These are phyloP conservation scores for Quambalaria eucalypti DNA, from an alignment of 1,284 basidiomycete species.

Conservation along the genomic window DNA sequence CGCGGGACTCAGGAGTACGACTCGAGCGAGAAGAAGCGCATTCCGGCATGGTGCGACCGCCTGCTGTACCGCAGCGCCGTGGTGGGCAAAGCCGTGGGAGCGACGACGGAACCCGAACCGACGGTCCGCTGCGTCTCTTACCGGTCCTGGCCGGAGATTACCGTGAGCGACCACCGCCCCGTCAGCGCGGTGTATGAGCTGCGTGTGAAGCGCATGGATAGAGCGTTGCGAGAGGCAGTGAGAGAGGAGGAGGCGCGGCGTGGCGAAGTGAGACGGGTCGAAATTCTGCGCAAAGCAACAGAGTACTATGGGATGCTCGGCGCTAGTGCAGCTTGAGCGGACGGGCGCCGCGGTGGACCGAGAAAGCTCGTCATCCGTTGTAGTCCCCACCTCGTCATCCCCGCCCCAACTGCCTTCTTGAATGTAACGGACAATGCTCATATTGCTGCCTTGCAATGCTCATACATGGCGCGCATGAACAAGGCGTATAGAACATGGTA, in stretches of 20 bases:
- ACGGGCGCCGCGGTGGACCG: too few species aligned
- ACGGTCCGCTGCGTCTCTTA: constrained; percentile 26
- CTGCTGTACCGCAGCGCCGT: constrained; percentile 61
- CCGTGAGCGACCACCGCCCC: constrained; percentile 46
- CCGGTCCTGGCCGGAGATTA: constrained; percentile 35
- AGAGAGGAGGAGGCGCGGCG: not conserved
- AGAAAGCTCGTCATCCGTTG: too few species aligned
- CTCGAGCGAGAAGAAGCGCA: constrained; percentile 72
- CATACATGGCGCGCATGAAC: too few species aligned
- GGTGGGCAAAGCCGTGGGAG: constrained; percentile 52
- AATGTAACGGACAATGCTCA: too few species aligned
- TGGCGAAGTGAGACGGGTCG: constrained; percentile 52
- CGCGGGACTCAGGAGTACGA: constrained; percentile 66
- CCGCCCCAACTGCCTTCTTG: too few species aligned
- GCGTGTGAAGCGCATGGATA: constrained; percentile 8
- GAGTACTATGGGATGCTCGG: too few species aligned
- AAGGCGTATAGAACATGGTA: too few species aligned
- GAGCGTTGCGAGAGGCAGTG: not conserved
- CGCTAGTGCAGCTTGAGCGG: too few species aligned
- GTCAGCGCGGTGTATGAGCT: constrained; percentile 17
- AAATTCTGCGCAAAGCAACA: constrained; percentile 96
- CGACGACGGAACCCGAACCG: constrained; percentile 53
- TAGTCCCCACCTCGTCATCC: too few species aligned
- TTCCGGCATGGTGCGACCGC: constrained; percentile 93
- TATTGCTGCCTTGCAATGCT: too few species aligned